Base-by-base conservation (phyloP, 169 alveolate species). In the Cyclospora cayetanensis region DNA sequence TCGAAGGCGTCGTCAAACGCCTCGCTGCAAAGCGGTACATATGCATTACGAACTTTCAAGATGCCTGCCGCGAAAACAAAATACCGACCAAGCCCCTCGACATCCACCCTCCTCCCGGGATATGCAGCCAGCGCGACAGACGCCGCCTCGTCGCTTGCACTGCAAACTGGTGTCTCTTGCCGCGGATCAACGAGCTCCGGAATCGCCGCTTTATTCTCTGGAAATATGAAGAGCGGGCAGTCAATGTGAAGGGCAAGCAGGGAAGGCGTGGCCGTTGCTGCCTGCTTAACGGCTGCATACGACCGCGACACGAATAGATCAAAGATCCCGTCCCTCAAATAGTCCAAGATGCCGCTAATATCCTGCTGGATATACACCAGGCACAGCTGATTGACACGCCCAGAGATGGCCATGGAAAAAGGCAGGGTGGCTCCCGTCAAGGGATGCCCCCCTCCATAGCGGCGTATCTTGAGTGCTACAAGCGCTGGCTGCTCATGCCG, bases 321-420 rank as follows among this genome's bases (percentile, higher is more conserved):
- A 79, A 96, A 91, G 20, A 96, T 96, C 25, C 97, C 98, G 72
- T 96, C 98, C 42, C 94, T 95, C n/a, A 96, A 82, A 82, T 96
- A 96, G 37, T 95, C 97, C 93, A 95, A 68, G 80, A 96, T 92
- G 63, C 94, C 89, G 39, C 83, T 88, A 42, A 95, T 90, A 83
- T 96, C 98, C 86, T 95, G 95, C 90, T 95, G 96, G 93, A 93
- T 95, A 87, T 95, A 95, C 77, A 96, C 90, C 31, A 70, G 52
- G 83, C 93, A 89, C 37, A 72, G 7, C 72, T 74, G 66, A n/a
- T 53, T 76, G 31, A 76, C 65, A n/a, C 86, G 65, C 20, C 86
- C 86, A 7, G 86, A 76, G 15, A 76, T 65, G 27, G 66, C 39
- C n/a, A 76, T 42, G 4, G 86, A 76, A 42, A 76, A 76, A 1